These are phyloP conservation scores for Rhodotorula sp. DNA, from an alignment of 1,284 basidiomycete genomes.

Conservation along the genomic window DNA sequence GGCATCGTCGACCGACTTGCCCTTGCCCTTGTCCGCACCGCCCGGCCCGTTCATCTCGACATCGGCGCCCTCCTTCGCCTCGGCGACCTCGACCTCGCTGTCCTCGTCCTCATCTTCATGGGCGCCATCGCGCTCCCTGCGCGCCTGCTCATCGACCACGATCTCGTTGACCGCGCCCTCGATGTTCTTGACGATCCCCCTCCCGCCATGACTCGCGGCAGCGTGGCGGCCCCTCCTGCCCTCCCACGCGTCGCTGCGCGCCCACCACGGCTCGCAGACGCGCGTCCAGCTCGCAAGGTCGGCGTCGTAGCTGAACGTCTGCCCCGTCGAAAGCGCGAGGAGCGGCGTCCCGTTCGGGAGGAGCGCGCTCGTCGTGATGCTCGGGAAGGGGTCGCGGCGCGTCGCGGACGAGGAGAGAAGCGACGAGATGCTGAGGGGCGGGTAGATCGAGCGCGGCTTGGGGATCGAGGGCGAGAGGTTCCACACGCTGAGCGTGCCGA, in stretches of 20 bases:
- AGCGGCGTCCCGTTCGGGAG: constrained; percentile 76
- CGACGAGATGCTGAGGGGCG: constrained; percentile 64
- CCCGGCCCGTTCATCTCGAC: constrained; percentile 18
- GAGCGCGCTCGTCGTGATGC: constrained; percentile 62
- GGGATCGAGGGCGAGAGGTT: constrained; percentile 52
- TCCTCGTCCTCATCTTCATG: neutral
- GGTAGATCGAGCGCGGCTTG: constrained; percentile 58
- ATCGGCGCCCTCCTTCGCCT: constrained; percentile 9
- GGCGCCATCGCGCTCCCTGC: neutral
- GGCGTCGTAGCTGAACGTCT: constrained; percentile 73
- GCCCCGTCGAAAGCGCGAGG: constrained; percentile 70
- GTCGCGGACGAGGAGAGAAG: constrained; percentile 63
- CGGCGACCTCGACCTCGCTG: constrained; percentile 19
- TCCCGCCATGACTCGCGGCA: constrained; percentile 12
- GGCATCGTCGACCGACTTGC: constrained; percentile 22
- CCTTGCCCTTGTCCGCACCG: constrained; percentile 22
- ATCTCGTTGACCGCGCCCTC: constrained; percentile 48
- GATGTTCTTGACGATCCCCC: constrained; percentile 43
- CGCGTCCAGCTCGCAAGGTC: constrained; percentile 68
- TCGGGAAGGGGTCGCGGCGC: constrained; percentile 43
- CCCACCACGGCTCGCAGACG: constrained; percentile 76
- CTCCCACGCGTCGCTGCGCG: constrained; percentile 75
- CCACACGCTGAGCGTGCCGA: constrained; percentile 73
- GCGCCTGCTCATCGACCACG: constrained; percentile 13
- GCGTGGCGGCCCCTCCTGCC: constrained; percentile 58